These are phyloP conservation scores for Ogataea allantospora DNA, from an alignment of 805 yeast species.

Conservation along the genomic window DNA sequence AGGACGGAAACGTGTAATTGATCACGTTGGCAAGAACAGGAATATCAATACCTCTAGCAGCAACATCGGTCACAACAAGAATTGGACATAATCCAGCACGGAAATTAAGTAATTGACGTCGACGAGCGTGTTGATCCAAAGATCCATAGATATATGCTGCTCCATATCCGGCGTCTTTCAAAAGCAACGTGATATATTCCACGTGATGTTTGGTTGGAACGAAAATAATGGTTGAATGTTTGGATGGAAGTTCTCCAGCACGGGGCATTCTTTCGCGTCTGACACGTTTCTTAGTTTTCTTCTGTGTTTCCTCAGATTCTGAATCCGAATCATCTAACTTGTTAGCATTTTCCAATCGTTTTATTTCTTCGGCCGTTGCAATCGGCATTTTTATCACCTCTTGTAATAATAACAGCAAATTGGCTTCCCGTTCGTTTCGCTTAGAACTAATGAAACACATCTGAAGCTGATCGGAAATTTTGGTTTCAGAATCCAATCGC, in stretches of 20 bases:
- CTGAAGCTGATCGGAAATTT: conserved; percentile 85
- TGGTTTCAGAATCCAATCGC: conserved; percentile 88
- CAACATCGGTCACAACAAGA: conserved; percentile 96
- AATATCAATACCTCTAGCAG: conserved; percentile 98
- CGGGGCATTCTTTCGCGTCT: conserved; percentile 63
- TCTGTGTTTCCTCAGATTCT: conserved; percentile 42
- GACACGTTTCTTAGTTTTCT: conserved; percentile 34
- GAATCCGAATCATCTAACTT: conserved; percentile 52
- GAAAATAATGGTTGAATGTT: conserved; percentile 83
- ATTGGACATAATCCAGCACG: conserved; percentile 79
- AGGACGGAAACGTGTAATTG: conserved; percentile 85
- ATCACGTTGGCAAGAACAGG: conserved; percentile 94
- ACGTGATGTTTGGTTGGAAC: conserved; percentile 98
- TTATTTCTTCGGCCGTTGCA: conserved; percentile 68
- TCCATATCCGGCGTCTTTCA: conserved; percentile 79
- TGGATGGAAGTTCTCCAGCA: conserved; percentile 82
- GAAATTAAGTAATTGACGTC: conserved; percentile 80
- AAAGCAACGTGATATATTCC: conserved; percentile 73
- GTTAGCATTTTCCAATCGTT: conserved; percentile 48
- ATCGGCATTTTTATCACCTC: conserved; percentile 82
- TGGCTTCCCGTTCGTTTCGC: conserved; percentile 86
- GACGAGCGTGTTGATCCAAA: conserved; percentile 92
- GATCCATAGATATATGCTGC: conserved; percentile 91
- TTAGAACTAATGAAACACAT: conserved; percentile 84
- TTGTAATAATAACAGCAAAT: conserved; percentile 70